Base-by-base conservation (phyloP, 169 alveolate species). In the Cryptosporidium meleagridis region DNA sequence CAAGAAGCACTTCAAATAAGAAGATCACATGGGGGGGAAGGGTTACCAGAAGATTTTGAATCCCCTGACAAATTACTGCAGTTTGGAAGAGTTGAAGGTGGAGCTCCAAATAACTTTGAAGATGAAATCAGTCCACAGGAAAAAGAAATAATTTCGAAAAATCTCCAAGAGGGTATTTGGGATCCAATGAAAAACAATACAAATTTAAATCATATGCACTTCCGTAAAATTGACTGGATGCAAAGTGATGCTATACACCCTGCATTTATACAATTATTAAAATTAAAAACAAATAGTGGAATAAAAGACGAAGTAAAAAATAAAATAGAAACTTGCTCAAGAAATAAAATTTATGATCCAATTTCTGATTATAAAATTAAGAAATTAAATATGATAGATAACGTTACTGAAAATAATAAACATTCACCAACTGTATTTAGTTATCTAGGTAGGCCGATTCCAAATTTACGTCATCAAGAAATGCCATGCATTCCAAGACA, bases 371-470 rank as follows among this genome's bases (percentile, higher is more conserved):
- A 80, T 59, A 41, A 6, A 26, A 23, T 44, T 18, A 80, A 45
- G n/a, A 75, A 62, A 16, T 23, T 29, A 62, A 16, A 10, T 62
- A 58, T 4, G 33, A 33, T 41, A n/a, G 65, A 21, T 12, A 44
- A 62, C 6, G 33, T 44, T 0, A 37, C 41, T 16, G 69, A 23
- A 29, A 48, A 23, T 52, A 45, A 14, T 41, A 29, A 67, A 9
- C 41, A 61, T 65, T 48, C 37, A 9, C 75, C 87, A 26, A 80
- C 89, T 16, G 80, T 80, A 45, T 80, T 80, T 51, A 80, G 89
- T 65, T 80, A 80, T 39, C 21, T 80, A 26, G 89, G 89, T 10
- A 69, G 89, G 21, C 89, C 89, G 62, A 80, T 80, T 41, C 89
- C 89, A 31, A 31, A 16, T 9, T 62, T 80, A 26, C 23, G 21